phyloP scores from a whole-genome alignment of 768 basidiomycete species.

The Boletus speciosus region DNA sequence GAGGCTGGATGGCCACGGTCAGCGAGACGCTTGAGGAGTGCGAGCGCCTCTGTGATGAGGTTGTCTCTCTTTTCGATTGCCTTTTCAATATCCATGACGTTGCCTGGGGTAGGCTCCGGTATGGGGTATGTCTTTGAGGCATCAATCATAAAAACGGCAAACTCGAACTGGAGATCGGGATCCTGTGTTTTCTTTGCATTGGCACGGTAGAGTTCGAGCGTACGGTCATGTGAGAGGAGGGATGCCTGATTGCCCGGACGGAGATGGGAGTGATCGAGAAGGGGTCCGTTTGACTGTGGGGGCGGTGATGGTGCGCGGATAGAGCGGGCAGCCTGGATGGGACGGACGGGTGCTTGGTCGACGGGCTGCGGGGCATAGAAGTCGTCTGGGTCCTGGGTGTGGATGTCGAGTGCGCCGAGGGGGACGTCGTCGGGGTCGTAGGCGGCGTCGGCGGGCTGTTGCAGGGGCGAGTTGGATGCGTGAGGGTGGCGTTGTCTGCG shows the following conservation, averaged over 20 bases:
- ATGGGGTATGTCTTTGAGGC: constrained; percentile 88
- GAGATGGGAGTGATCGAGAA: constrained; percentile 90
- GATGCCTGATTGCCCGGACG: constrained; percentile 91
- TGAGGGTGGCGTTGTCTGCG: constrained; percentile 7
- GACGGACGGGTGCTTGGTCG: constrained; percentile 31
- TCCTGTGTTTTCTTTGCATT: constrained; percentile 99
- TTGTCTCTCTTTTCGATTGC: constrained; percentile 82
- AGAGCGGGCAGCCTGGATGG: constrained; percentile 48
- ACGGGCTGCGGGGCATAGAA: constrained; percentile 28
- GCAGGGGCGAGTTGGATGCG: constrained; percentile 23
- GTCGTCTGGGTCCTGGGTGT: constrained; percentile 42
- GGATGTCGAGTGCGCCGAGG: constrained; percentile 25
- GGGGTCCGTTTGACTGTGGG: constrained; percentile 46
- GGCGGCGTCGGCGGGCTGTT: constrained; percentile 30
- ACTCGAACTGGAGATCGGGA: constrained; percentile 96
- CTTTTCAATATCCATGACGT: constrained; percentile 77
- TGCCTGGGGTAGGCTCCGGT: constrained; percentile 63
- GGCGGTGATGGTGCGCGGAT: constrained; percentile 66
- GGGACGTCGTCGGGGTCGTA: constrained; percentile 42
- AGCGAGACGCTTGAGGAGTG: constrained; percentile 84
- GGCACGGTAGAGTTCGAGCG: constrained; percentile 92
- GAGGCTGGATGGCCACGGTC: constrained; percentile 92
- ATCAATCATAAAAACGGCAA: constrained; percentile 98
- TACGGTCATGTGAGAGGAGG: constrained; percentile 91
- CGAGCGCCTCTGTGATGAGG: constrained; percentile 82